Base-by-base conservation (phyloP, 2,329 filamentous ascomycete genomes). In the Sclerotinia glacialis region DNA sequence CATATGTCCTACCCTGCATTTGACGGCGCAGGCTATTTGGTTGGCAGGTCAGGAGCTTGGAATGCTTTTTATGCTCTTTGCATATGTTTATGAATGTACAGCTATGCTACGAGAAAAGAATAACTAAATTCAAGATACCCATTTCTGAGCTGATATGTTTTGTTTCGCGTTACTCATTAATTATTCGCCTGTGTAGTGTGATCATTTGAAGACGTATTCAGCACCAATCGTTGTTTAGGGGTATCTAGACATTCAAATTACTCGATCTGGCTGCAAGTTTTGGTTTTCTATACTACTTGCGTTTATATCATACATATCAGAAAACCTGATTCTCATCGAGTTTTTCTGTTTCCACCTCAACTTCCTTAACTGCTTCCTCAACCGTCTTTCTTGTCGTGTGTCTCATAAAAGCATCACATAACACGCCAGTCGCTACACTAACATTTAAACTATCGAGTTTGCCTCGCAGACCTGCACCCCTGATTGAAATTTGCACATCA, bases 371-470 rank as follows among this genome's bases (percentile, higher is more conserved):
- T 40, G 54, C 46, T 59, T 65, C 64, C 28, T 44, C 34, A 3
- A 52, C 54, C 12, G 31, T 65, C 44, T 52, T 65, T 23, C 23
- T 28, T 6, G 23, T 16, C 8, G 28, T 50, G 8, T 23, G 54
- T 50, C 64, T 83, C 73, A 91, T 76, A 74, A 95, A 92, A 0
- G 88, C 82, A 70, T 88, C 84, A 69, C 88, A 89, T 61, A 98
- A 79, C 59, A 98, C 80, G 0, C 87, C 92, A 8, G 91, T 87
- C 1, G 95, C 94, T 26, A 96, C 93, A 75, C 91, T 92, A 49
- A 98, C 95, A 76, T 99, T 98, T 76, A 99, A 79, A 77, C 93
- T 97, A 78, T 98, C 94, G 3, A 99, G 87, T 76, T 71, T 87
- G 76, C 74, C 84, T 76, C 73, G 81, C 69, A 75, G 79, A 8